phyloP scores from a whole-genome alignment of 805 yeast species.

The Kodamaea jinghongensis region DNA sequence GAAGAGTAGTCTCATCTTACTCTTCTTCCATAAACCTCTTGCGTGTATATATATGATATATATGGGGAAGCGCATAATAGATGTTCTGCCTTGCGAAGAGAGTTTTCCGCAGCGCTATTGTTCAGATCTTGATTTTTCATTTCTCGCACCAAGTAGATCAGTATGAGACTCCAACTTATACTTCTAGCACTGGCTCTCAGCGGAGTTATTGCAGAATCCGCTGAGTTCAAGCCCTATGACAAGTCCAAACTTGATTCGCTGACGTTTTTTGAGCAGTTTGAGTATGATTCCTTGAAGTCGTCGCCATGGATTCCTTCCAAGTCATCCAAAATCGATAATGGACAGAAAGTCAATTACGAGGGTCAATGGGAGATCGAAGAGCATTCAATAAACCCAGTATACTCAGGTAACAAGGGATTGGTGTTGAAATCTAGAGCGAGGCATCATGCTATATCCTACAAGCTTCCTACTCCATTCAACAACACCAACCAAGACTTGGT shows the following conservation, averaged over 20 bases:
- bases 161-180: constrained; percentile 2
- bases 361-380: constrained; percentile 81
- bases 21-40: too few species aligned
- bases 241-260: constrained; percentile 20
- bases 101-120: too few species aligned
- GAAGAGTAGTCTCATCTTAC: too few species aligned
- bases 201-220: not conserved
- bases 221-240: constrained; percentile 3
- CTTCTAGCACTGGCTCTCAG: constrained; percentile 2
- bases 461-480: constrained; percentile 55
- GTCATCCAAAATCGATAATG: constrained; percentile 34
- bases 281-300: constrained; percentile 17
- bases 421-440: constrained; percentile 75
- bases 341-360: constrained; percentile 53
- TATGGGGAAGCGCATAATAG: too few species aligned
- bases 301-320: constrained; percentile 52
- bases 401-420: constrained; percentile 67
- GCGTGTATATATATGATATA: too few species aligned
- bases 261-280: constrained; percentile 68
- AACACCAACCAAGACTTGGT: constrained; percentile 68
- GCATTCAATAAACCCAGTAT: constrained; percentile 51
- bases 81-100: too few species aligned
- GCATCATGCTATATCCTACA: constrained; percentile 75
- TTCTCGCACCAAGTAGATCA: too few species aligned
- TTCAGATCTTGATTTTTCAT: too few species aligned